These are phyloP conservation scores for Starmerella ratchasimensis DNA, from an alignment of 805 yeast species.

Conservation along the genomic window DNA sequence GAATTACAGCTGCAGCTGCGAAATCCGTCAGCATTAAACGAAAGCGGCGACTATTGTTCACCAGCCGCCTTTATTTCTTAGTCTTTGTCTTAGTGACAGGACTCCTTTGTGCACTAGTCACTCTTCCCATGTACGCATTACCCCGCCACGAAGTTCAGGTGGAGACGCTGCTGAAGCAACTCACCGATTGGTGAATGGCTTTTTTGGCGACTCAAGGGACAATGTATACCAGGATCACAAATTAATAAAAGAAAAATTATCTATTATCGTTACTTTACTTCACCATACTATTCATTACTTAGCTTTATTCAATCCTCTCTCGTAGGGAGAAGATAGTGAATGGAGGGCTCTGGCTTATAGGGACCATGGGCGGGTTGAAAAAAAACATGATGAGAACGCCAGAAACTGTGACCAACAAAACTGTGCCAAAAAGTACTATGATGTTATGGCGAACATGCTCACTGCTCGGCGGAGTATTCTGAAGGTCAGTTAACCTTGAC, in stretches of 20 bases:
- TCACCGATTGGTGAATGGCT: no score
- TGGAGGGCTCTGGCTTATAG: conserved; percentile 10
- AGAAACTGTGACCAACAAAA: conserved; percentile 17
- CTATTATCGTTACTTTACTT: no score
- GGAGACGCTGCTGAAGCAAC: no score
- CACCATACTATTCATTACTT: no score
- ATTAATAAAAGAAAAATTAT: no score
- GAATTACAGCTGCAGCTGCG: conserved; percentile 51
- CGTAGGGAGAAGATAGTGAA: conserved; percentile 4
- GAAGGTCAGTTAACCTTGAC: no score
- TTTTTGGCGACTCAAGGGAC: no score
- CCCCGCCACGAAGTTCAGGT: no score
- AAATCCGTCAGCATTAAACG: conserved; percentile 64
- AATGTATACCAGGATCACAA: no score
- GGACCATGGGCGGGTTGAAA: conserved; percentile 21
- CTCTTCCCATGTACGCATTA: conserved; percentile 6
- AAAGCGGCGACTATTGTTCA: conserved; percentile 47
- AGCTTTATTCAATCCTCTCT: background rate
- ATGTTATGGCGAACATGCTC: conserved; percentile 16
- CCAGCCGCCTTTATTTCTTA: conserved; percentile 9
- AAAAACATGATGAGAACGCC: conserved; percentile 22
- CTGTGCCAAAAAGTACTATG: conserved; percentile 17
- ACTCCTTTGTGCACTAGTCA: conserved; percentile 1
- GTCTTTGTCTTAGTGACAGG: conserved; percentile 3
- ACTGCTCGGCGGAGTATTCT: no score